Percentiles rank a stretch among this genome's conserved stretches.
phyloP scores from a whole-genome alignment of 768 basidiomycete genomes.

The Phlebiopsis flavidoalba region DNA sequence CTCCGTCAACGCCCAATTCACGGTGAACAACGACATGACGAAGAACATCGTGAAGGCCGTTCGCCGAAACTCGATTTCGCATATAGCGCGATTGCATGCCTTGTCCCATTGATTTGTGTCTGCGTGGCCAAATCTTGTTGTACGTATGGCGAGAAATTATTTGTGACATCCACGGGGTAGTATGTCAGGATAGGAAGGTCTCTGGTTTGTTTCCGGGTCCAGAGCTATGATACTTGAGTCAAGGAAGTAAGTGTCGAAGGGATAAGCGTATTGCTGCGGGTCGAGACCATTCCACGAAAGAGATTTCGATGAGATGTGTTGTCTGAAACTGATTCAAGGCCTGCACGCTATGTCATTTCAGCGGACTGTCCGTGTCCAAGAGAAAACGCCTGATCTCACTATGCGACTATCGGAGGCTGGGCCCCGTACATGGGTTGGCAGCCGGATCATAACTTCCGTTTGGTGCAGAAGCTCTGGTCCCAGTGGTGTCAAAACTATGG shows the following conservation, averaged over 20 bases:
- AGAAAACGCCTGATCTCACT: neutral
- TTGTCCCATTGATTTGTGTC: constrained; percentile 1
- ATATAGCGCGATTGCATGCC: neutral
- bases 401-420: neutral
- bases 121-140: constrained; percentile 1
- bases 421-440: neutral
- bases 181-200: constrained; percentile 11
- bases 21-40: constrained; percentile 14
- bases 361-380: neutral
- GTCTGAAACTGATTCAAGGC: constrained; percentile 12
- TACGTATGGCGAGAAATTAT: constrained; percentile 9
- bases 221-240: constrained; percentile 11
- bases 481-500: neutral
- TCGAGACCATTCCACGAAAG: constrained; percentile 15
- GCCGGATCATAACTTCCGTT: constrained; percentile 13
- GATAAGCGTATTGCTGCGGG: constrained; percentile 15
- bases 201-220: constrained; percentile 6
- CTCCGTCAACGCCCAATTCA: constrained; percentile 19
- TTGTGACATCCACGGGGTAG: constrained; percentile 12
- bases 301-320: constrained; percentile 13
- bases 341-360: constrained; percentile 8
- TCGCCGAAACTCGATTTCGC: constrained; percentile 5
- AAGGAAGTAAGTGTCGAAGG: constrained; percentile 16
- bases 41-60: constrained; percentile 14
- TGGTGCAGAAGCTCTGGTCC: constrained; percentile 1